phyloP scores from a whole-genome alignment of 225 moss, liverwort and hornwort species.

The Polytrichum formosum region DNA sequence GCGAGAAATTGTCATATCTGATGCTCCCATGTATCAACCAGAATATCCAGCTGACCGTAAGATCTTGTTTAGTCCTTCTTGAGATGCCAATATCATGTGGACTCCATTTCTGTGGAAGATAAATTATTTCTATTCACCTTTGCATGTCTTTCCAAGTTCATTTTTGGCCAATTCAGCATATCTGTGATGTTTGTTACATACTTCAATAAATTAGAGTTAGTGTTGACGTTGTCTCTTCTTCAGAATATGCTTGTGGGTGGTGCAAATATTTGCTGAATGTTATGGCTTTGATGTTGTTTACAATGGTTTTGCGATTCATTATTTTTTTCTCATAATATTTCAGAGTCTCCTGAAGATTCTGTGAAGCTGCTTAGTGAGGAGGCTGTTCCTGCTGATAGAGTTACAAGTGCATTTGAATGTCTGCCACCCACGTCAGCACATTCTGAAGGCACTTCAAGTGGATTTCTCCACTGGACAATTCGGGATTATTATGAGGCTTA shows the following conservation, averaged over 20 bases:
- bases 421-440: slow-evolving; percentile 44
- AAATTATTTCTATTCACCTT: background rate
- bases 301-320: background rate
- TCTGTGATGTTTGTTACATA: slow-evolving; percentile 1
- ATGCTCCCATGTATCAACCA: slow-evolving; percentile 78
- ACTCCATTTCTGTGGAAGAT: too few species aligned
- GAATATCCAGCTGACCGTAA: slow-evolving; percentile 83
- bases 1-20: slow-evolving; percentile 61
- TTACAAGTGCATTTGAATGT: slow-evolving; percentile 56
- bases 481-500: slow-evolving; percentile 89
- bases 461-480: slow-evolving; percentile 83
- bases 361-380: slow-evolving; percentile 57
- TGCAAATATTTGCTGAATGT: background rate
- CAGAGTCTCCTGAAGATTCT: slow-evolving; percentile 65
- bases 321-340: too few species aligned
- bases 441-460: slow-evolving; percentile 27
- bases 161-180: background rate
- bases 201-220: background rate
- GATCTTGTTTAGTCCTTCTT: slow-evolving; percentile 2
- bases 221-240: too few species aligned
- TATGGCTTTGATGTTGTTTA: too few species aligned
- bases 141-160: background rate
- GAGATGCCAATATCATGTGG: too few species aligned
- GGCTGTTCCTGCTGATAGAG: slow-evolving; percentile 46
- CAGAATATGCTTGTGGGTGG: background rate